Base-by-base conservation (phyloP, 2,329 filamentous ascomycete species). In the Penicillium sumatraense region DNA sequence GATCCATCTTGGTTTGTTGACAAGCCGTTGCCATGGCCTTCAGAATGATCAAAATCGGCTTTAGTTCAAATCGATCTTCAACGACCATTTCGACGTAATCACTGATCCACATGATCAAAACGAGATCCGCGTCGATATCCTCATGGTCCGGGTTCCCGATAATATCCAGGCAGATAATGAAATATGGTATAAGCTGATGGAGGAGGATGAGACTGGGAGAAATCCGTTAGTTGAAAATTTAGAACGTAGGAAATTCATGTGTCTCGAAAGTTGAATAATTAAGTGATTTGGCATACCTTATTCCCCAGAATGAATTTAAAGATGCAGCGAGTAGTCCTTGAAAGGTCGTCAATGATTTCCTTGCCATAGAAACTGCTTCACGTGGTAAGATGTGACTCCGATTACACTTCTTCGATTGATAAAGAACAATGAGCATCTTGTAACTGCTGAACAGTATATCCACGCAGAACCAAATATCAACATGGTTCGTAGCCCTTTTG, bases 341-440 rank as follows among this genome's bases (percentile, higher is more conserved):
- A 7, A 46, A 46, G 4, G 8, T 20, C 4, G 16, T 29, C 5
- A 27, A 7, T 1, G 42, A 46, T 16, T 46, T 46, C 5, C 42
- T 11, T 1, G 42, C n/a, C 4, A 61, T 52, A 14, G 56, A 49
- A 6, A 61, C 54, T 2, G 57, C 54, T 11, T 56, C 46, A 5
- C n/a, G 29, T 23, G 60, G 55, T 5, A 60, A 7, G 14, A 20
- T 33, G 20, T 16, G 31, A 13, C 33, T 13, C 13, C 46, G 57
- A 26, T 58, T 47, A 33, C 47, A 55, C 18, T 41, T 58, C 24
- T 62, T 62, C 2, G 57, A 58, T 35, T 59, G 59, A 21, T 60
- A 47, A 24, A 64, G 51, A 3, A 64, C 36, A n/a, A 64, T 62
- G 11, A 64, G 58, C 42, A 61, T 57, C n/a, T 60, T 60, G 40